Evolutionary conservation across 306 rosid genomes (phyloP).

Genomic region (Pyrus communis): DNA sequence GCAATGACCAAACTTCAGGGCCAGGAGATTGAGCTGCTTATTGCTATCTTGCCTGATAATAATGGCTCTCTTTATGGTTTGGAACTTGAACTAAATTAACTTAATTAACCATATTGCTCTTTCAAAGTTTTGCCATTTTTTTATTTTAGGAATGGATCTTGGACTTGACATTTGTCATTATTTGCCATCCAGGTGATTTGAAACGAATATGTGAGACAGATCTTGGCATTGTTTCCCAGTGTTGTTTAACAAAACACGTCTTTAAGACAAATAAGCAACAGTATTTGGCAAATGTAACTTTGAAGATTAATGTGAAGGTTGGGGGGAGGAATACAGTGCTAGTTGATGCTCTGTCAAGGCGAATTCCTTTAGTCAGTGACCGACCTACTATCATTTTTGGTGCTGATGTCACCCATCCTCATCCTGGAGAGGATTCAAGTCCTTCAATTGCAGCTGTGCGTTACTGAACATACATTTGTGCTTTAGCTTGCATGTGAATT

Average conservation of each 20-base stretch:
- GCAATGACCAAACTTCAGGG: slow-evolving; percentile 53
- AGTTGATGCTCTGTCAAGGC: slow-evolving; percentile 61
- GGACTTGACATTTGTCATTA: neutral
- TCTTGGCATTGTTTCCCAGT: slow-evolving; percentile 60
- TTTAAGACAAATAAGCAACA: slow-evolving; percentile 59
- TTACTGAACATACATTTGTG: neutral
- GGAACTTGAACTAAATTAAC: neutral
- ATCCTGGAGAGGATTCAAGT: slow-evolving; percentile 55
- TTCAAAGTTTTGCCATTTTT: neutral
- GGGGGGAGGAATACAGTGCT: slow-evolving; percentile 83
- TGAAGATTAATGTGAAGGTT: slow-evolving; percentile 65
- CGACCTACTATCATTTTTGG: slow-evolving; percentile 75
- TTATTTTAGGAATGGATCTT: neutral
- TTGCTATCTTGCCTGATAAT: slow-evolving; percentile 84
- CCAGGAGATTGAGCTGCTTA: slow-evolving; percentile 78
- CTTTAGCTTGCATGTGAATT: neutral
- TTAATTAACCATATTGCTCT: neutral
- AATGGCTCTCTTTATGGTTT: slow-evolving; percentile 92
- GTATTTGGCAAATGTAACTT: slow-evolving; percentile 56
- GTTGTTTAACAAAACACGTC: slow-evolving; percentile 61
- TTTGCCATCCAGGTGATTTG: slow-evolving; percentile 42
- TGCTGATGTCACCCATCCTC: slow-evolving; percentile 80
- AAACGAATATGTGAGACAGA: slow-evolving; percentile 69
- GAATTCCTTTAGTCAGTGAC: slow-evolving; percentile 74
- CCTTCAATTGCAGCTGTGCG: slow-evolving; percentile 79